These are phyloP conservation scores for Hypoxylon rubiginosum DNA, from an alignment of 2,329 filamentous ascomycete species.

Conservation along the genomic window DNA sequence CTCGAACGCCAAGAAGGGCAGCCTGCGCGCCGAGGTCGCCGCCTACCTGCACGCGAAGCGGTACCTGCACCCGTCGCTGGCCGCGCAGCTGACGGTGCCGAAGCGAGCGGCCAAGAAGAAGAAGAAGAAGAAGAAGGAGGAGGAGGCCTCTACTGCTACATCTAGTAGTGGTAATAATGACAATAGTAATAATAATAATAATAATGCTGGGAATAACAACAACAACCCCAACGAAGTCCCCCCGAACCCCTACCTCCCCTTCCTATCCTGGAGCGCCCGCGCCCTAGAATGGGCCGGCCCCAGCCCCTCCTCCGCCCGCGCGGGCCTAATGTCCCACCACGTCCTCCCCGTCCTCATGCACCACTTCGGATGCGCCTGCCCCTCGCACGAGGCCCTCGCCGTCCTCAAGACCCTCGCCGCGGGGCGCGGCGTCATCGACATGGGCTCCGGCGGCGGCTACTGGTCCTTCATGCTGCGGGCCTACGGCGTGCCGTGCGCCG, in stretches of 20 bases:
- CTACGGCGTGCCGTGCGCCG: conserved; percentile 66
- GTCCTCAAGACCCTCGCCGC: conserved; percentile 70
- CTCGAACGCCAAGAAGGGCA: conserved; percentile 66
- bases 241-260: conserved; percentile 75
- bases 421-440: conserved; percentile 69
- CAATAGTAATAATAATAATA: too few relatives aligned
- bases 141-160: too few relatives aligned
- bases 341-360: conserved; percentile 81
- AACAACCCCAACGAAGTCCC: conserved; percentile 41
- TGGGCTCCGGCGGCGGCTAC: conserved; percentile 81
- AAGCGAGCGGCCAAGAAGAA: conserved; percentile 59
- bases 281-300: conserved; percentile 76
- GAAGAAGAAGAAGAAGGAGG: too few relatives aligned
- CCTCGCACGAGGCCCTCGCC: conserved; percentile 74
- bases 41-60: conserved; percentile 67
- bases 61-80: conserved; percentile 61
- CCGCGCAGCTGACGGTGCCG: conserved; percentile 57
- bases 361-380: conserved; percentile 81
- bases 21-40: conserved; percentile 69
- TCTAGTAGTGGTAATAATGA: too few relatives aligned
- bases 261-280: conserved; percentile 75
- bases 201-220: conserved; percentile 38
- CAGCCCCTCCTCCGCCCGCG: conserved; percentile 63
- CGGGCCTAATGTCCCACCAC: conserved; percentile 68
- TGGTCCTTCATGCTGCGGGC: conserved; percentile 79